Evolutionary conservation across 305 asterid genomes (phyloP).

Genomic region (Ilex paraguariensis): DNA sequence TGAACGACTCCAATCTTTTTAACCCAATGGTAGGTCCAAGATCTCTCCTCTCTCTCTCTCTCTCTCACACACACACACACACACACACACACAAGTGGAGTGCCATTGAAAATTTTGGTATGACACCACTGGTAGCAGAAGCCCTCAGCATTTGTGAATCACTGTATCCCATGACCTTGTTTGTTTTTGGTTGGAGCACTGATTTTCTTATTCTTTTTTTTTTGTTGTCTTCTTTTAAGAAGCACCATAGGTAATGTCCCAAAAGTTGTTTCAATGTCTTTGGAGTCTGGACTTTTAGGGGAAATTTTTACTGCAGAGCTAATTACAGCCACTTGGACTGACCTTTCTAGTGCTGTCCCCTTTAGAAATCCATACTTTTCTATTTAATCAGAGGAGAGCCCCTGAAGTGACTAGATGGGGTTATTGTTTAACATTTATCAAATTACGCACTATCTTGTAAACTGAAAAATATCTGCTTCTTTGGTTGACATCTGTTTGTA

Average conservation of each 20-base stretch:
- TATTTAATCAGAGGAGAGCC: too few relatives aligned
- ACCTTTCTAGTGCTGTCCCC: too few relatives aligned
- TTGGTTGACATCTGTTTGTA: neutral
- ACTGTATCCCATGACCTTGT: neutral
- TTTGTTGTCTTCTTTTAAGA: neutral
- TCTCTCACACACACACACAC: neutral
- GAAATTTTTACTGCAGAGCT: too few relatives aligned
- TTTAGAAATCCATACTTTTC: too few relatives aligned
- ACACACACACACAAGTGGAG: too few relatives aligned
- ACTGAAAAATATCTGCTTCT: neutral
- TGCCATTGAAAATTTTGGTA: neutral
- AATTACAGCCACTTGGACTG: too few relatives aligned
- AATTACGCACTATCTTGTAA: too few relatives aligned
- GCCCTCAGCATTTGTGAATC: neutral
- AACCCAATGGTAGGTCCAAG: constrained; percentile 39
- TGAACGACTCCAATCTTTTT: constrained; percentile 21
- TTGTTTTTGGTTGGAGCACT: neutral
- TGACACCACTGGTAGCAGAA: too few relatives aligned
- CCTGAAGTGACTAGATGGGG: too few relatives aligned
- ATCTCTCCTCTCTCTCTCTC: neutral
- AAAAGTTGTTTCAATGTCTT: neutral
- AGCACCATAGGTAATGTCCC: neutral
- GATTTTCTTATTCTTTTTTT: neutral
- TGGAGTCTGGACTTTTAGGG: too few relatives aligned
- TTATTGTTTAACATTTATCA: too few relatives aligned